These are phyloP conservation scores for Penicillium waksmanii DNA, from an alignment of 495 filamentous ascomycete genomes.

Conservation along the genomic window DNA sequence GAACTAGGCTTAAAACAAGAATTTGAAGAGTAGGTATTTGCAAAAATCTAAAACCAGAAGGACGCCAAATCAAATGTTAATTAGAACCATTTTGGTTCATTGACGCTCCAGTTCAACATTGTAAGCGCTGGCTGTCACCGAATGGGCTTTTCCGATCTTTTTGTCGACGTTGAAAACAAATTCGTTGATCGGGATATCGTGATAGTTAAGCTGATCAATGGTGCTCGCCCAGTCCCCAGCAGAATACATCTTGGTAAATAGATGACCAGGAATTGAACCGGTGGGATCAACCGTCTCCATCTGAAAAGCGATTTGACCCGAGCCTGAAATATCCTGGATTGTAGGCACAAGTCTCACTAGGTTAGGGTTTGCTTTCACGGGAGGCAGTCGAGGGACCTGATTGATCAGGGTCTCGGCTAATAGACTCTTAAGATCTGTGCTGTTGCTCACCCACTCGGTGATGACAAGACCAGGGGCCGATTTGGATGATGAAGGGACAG, in stretches of 20 bases:
- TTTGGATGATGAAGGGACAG: constrained; percentile 29
- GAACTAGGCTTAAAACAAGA: too few species aligned
- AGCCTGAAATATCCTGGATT: constrained; percentile 17
- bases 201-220: constrained; percentile 31
- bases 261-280: constrained; percentile 22
- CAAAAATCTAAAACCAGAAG: too few species aligned
- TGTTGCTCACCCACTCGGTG: constrained; percentile 52
- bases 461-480: constrained; percentile 46
- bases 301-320: constrained; percentile 35
- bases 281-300: constrained; percentile 12
- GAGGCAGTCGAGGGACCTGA: constrained; percentile 1
- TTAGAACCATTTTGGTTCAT: background rate
- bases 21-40: too few species aligned
- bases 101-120: constrained; percentile 11
- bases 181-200: constrained; percentile 27
- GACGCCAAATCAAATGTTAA: background rate
- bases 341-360: constrained; percentile 35
- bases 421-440: constrained; percentile 41
- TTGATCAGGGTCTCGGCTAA: constrained; percentile 28
- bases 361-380: background rate
- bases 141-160: constrained; percentile 30
- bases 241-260: constrained; percentile 17
- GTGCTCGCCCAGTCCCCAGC: constrained; percentile 25
- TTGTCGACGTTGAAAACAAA: constrained; percentile 42
- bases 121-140: constrained; percentile 28